A percentile compares a stretch with the other conserved stretches of the same genome.
Evolutionary conservation across 75 land plant genomes (phyloP).

Genomic region (Cryptomeria japonica): DNA sequence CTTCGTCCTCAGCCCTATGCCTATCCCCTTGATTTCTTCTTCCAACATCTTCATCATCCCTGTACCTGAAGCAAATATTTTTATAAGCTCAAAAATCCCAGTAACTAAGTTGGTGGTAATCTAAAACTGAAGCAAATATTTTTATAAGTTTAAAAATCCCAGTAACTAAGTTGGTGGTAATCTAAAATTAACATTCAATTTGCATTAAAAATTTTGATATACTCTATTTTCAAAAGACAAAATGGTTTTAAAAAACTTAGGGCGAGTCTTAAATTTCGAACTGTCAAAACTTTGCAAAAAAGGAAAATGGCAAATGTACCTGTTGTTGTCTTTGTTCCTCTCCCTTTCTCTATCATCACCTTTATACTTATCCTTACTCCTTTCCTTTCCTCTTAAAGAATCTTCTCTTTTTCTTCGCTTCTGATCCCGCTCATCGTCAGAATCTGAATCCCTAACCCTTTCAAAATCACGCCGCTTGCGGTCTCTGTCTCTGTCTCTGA

Average conservation of each 20-base stretch:
- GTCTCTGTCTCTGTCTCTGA: conserved; percentile 5
- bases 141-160: background rate
- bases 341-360: conserved; percentile 8
- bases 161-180: background rate
- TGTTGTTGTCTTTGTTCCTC: conserved; percentile 8
- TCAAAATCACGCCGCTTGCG: background rate
- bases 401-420: conserved; percentile 16
- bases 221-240: background rate
- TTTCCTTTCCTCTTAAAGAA: background rate
- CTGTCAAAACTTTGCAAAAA: background rate
- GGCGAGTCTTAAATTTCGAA: background rate
- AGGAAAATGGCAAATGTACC: background rate
- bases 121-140: background rate
- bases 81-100: background rate
- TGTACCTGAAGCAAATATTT: background rate
- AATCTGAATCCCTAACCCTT: conserved; percentile 15
- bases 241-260: background rate
- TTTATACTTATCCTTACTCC: conserved; percentile 13
- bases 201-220: background rate
- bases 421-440: conserved; percentile 25
- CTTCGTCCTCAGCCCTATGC: conserved; percentile 44
- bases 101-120: background rate
- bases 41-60: conserved; percentile 15
- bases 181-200: background rate
- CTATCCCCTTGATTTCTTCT: conserved; percentile 21